These are phyloP conservation scores for Smittium mucronatum DNA, from an alignment of 371 early-diverging fungal genomes.

Conservation along the genomic window DNA sequence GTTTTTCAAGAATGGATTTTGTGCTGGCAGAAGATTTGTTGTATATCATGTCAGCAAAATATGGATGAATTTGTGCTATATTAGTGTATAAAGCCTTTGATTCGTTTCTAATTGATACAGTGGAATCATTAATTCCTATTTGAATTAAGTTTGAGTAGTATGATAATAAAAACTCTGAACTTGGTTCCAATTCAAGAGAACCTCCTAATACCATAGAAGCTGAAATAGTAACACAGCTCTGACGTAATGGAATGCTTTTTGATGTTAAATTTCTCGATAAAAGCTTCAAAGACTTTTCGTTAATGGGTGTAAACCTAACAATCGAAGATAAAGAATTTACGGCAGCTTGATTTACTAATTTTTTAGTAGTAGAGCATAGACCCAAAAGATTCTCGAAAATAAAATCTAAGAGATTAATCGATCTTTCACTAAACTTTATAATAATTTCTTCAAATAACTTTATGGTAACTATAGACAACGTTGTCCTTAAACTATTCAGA, in stretches of 20 bases:
- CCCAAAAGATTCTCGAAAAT: slow-evolving; percentile 25
- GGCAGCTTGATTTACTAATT: slow-evolving; percentile 27
- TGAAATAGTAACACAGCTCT: slow-evolving; percentile 5
- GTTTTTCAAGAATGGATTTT: not conserved
- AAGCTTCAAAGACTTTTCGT: slow-evolving; percentile 19
- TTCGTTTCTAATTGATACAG: slow-evolving; percentile 24
- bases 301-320: slow-evolving; percentile 22
- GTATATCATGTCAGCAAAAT: slow-evolving; percentile 13
- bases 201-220: not conserved
- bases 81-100: slow-evolving; percentile 30
- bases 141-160: not conserved
- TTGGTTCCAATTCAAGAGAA: not conserved
- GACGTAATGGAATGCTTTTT: slow-evolving; percentile 25
- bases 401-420: slow-evolving; percentile 18
- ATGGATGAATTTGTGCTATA: slow-evolving; percentile 16
- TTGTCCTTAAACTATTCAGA: slow-evolving; percentile 30
- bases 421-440: slow-evolving; percentile 19
- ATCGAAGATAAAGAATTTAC: slow-evolving; percentile 20
- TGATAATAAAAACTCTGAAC: not conserved
- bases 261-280: slow-evolving; percentile 20
- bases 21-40: not conserved
- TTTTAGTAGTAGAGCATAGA: slow-evolving; percentile 33
- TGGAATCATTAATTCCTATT: slow-evolving; percentile 21
- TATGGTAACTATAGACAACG: slow-evolving; percentile 26
- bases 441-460: slow-evolving; percentile 31